A percentile compares a stretch with the other conserved stretches of the same genome.
phyloP scores from a whole-genome alignment of 768 basidiomycete genomes.

The Crucibulum laeve region DNA sequence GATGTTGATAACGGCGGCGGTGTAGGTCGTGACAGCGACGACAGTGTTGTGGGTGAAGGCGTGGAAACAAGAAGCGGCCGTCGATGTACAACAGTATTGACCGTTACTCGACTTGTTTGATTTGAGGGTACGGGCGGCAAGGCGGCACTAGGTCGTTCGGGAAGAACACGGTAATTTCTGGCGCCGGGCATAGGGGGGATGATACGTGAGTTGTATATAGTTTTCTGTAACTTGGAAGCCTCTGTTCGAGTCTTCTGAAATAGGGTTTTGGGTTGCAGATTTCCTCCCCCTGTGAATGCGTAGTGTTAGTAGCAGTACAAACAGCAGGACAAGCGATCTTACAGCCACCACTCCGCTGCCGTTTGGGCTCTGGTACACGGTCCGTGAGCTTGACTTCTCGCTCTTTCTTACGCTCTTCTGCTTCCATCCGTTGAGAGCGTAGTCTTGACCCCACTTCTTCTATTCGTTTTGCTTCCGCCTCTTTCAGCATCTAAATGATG shows the following conservation, averaged over 20 bases:
- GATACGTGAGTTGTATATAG: conserved; percentile 49
- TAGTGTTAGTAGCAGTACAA: conserved; percentile 10
- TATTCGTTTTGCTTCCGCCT: conserved; percentile 58
- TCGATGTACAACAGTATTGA: conserved; percentile 42
- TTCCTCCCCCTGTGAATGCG: conserved; percentile 27
- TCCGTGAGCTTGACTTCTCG: conserved; percentile 75
- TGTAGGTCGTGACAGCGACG: neutral
- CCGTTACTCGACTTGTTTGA: conserved; percentile 40
- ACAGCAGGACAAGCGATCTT: conserved; percentile 20
- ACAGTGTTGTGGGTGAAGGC: conserved; percentile 3
- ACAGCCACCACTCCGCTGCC: conserved; percentile 51
- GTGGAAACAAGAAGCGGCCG: conserved; percentile 21
- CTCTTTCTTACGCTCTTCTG: conserved; percentile 72
- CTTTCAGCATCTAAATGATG: conserved; percentile 41
- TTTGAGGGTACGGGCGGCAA: conserved; percentile 27
- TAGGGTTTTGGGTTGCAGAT: conserved; percentile 54
- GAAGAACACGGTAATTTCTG: conserved; percentile 39
- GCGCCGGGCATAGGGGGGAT: conserved; percentile 49
- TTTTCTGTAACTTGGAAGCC: conserved; percentile 62
- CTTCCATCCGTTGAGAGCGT: conserved; percentile 63
- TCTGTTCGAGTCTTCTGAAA: conserved; percentile 76
- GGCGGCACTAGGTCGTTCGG: conserved; percentile 27
- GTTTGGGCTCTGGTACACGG: conserved; percentile 62
- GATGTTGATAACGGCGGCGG: conserved; percentile 2
- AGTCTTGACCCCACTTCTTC: conserved; percentile 61